Evolutionary conservation across 202 grass and related monocot genomes (phyloP).

Genomic region (Panicum hallii): DNA sequence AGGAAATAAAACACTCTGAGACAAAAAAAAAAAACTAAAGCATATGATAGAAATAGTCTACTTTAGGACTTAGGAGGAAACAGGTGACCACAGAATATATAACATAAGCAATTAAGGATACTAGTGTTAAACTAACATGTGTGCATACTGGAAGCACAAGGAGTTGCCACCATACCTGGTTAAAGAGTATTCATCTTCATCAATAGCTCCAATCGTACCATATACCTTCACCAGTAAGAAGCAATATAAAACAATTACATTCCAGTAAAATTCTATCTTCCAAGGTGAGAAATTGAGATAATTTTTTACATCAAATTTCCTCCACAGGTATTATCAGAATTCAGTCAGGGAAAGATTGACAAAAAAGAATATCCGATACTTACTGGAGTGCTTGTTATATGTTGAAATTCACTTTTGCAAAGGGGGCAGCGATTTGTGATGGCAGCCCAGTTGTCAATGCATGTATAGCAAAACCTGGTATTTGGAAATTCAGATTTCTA

Average conservation of each 20-base stretch:
- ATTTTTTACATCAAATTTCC: constrained; percentile 38
- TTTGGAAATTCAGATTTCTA: constrained; percentile 41
- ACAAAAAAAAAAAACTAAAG: constrained; percentile 27
- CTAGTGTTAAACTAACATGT: constrained; percentile 12
- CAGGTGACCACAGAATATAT: constrained; percentile 12
- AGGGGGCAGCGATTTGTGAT: constrained; percentile 91
- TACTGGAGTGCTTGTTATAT: constrained; percentile 79
- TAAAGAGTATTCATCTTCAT: constrained; percentile 74
- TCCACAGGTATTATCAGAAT: neutral
- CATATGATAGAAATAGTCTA: constrained; percentile 20
- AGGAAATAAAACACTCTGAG: neutral
- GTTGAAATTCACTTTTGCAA: constrained; percentile 86
- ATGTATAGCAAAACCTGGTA: constrained; percentile 96
- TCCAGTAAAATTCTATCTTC: constrained; percentile 32
- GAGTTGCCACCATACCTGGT: constrained; percentile 57
- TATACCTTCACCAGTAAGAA: constrained; percentile 68
- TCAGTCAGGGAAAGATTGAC: constrained; percentile 24
- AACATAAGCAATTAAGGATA: neutral
- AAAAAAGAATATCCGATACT: constrained; percentile 50
- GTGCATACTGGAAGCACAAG: constrained; percentile 26
- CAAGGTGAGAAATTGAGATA: constrained; percentile 14
- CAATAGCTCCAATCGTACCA: constrained; percentile 58
- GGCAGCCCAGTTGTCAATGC: constrained; percentile 95
- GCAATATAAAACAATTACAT: constrained; percentile 38
- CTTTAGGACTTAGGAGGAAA: constrained; percentile 18